Percentiles rank a stretch among this genome's conserved stretches.
These are phyloP conservation scores for Ceriops zippeliana DNA, from an alignment of 345 rosid species.

Conservation along the genomic window DNA sequence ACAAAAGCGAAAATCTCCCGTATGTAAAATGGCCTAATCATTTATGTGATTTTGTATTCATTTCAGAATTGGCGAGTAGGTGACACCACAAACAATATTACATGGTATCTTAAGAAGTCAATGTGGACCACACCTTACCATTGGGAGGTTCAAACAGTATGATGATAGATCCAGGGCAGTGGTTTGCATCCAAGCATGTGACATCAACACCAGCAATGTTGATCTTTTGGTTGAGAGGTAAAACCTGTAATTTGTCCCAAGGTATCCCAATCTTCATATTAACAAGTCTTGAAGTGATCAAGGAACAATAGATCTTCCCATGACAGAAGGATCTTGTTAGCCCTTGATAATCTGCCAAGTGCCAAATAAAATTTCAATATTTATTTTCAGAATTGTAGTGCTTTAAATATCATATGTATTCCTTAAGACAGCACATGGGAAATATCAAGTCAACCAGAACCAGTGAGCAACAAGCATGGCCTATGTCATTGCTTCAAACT, in stretches of 20 bases:
- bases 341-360: constrained; percentile 86
- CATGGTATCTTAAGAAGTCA: constrained; percentile 11
- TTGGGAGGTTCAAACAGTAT: constrained; percentile 84
- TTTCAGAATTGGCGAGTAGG: constrained; percentile 12
- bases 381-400: background rate
- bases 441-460: background rate
- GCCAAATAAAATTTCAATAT: background rate
- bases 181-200: constrained; percentile 91
- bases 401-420: background rate
- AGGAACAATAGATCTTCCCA: constrained; percentile 90
- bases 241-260: constrained; percentile 71
- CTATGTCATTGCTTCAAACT: background rate
- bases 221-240: constrained; percentile 68
- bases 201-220: constrained; percentile 57
- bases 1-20: constrained; percentile 85
- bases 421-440: background rate
- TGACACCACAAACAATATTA: constrained; percentile 8
- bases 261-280: constrained; percentile 83
- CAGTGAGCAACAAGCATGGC: background rate
- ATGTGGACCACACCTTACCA: constrained; percentile 65
- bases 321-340: constrained; percentile 76
- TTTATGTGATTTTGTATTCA: background rate
- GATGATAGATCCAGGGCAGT: constrained; percentile 89
- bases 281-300: constrained; percentile 77
- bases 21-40: constrained; percentile 70